Evolutionary conservation across 345 rosid genomes (phyloP), one percentile per base, ranked within the genome.

Genomic region (Firmiana major): DNA sequence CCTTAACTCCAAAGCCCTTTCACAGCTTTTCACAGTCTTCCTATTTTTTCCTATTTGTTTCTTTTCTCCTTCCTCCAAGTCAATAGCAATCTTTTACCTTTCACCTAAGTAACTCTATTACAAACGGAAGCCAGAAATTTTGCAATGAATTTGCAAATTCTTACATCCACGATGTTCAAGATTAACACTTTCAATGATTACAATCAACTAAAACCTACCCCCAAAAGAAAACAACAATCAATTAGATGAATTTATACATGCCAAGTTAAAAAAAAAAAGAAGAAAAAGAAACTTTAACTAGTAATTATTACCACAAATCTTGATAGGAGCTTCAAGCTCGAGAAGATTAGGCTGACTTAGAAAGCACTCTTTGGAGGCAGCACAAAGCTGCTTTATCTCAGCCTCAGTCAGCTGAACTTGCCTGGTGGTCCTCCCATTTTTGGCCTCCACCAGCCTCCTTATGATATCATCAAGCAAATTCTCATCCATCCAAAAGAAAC

Each of bases 291-390:
- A 24, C 21, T 16, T 22, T 55, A n/a, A n/a, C 13, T 12, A 55
- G 5, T 40, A 43, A 45, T 9, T 24, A 22, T 58, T 82, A 87
- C 88, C 90, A 53, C 88, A 87, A 31, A 87, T 80, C 73, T 87
- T 87, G 68, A 87, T 79, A 80, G 90, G 88, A 60, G 90, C 88
- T 76, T 83, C 82, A 16, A 85, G 40, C 72, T 85, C 83, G 17
- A 87, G 88, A 60, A 87, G 86, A 72, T 68, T 81, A 34, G 90
- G 88, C 80, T 87, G 86, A n/a, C 69, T 71, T 62, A 87, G 88
- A 76, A 87, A 85, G 80, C 80, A 73, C 46, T 76, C 81, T 59
- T 81, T 87, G 73, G 90, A 84, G 31, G 85, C 68, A 15, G 45
- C 13, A 75, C 88, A 87, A 60, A 87, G 85, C 16, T 74, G 78